A percentile compares a stretch with the other conserved stretches of the same genome.
Evolutionary conservation across 306 rosid species (phyloP).

Genomic region (Alnus glutinosa): DNA sequence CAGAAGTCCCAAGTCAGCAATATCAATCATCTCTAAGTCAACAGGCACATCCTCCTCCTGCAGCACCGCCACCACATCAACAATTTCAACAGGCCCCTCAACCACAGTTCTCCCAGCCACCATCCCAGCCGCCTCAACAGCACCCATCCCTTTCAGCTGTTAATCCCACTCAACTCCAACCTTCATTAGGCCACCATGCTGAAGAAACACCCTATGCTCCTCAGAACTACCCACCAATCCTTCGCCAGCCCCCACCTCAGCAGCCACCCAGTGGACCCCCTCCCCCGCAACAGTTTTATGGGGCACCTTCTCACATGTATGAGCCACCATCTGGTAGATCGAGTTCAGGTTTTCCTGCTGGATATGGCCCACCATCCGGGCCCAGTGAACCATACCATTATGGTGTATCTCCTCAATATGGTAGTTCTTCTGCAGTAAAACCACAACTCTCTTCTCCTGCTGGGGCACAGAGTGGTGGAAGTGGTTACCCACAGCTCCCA

Average conservation of each 20-base stretch:
- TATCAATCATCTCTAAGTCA: constrained; percentile 60
- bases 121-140: constrained; percentile 56
- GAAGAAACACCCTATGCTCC: constrained; percentile 71
- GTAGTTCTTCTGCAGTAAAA: constrained; percentile 42
- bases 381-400: constrained; percentile 62
- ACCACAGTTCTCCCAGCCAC: constrained; percentile 63
- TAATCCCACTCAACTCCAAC: constrained; percentile 54
- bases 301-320: constrained; percentile 46
- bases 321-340: constrained; percentile 65
- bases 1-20: constrained; percentile 63
- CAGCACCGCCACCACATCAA: constrained; percentile 51
- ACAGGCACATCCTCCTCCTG: constrained; percentile 52
- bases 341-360: constrained; percentile 59
- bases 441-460: constrained; percentile 53
- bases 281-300: constrained; percentile 65
- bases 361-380: constrained; percentile 56
- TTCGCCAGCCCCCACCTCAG: constrained; percentile 63
- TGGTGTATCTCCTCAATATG: constrained; percentile 65
- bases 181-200: constrained; percentile 62
- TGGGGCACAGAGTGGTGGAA: constrained; percentile 53
- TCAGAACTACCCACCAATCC: constrained; percentile 63
- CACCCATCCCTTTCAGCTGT: constrained; percentile 51
- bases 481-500: constrained; percentile 83
- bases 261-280: constrained; percentile 64
- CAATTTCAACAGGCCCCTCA: constrained; percentile 62